Evolutionary conservation across 768 basidiomycete species (phyloP).

Genomic region (Steccherinum ochraceum): DNA sequence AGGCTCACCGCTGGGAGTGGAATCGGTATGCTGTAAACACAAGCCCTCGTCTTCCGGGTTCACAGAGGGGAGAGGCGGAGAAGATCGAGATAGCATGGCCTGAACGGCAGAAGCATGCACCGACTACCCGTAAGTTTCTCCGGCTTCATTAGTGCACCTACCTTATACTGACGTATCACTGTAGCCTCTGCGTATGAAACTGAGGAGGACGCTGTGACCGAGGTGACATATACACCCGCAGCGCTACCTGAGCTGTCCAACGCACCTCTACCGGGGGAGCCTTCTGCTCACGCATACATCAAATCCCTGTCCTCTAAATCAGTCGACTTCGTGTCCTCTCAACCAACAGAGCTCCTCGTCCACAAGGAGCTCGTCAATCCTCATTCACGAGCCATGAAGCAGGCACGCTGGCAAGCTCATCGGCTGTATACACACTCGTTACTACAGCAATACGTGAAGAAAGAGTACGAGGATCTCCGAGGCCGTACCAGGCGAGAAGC

Average conservation of each 20-base stretch:
- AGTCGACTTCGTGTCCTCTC: conserved; percentile 39
- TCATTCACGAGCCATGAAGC: conserved; percentile 77
- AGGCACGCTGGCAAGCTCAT: conserved; percentile 64
- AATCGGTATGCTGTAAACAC: conserved; percentile 65
- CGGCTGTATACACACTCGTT: conserved; percentile 41
- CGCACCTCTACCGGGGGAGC: conserved; percentile 24
- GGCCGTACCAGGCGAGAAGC: conserved; percentile 60
- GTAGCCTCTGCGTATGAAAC: conserved; percentile 65
- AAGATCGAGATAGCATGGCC: conserved; percentile 68
- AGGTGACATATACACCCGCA: conserved; percentile 69
- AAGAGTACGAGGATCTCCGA: conserved; percentile 44
- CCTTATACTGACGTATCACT: conserved; percentile 3
- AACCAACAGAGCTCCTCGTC: conserved; percentile 63
- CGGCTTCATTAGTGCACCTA: neutral
- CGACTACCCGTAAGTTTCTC: conserved; percentile 39
- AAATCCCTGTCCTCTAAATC: conserved; percentile 39
- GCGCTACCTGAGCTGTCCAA: conserved; percentile 27
- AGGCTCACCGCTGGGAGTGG: conserved; percentile 60
- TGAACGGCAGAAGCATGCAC: conserved; percentile 32
- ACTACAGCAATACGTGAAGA: conserved; percentile 42
- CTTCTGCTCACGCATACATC: conserved; percentile 45
- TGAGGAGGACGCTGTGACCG: conserved; percentile 46
- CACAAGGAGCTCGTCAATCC: conserved; percentile 73
- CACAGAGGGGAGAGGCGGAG: conserved; percentile 23
- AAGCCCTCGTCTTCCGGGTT: conserved; percentile 46